Percentiles rank a stretch among this genome's conserved stretches.
Evolutionary conservation across 108 stramenopile genomes (phyloP).

Genomic region (Skeletonema marinoi): DNA sequence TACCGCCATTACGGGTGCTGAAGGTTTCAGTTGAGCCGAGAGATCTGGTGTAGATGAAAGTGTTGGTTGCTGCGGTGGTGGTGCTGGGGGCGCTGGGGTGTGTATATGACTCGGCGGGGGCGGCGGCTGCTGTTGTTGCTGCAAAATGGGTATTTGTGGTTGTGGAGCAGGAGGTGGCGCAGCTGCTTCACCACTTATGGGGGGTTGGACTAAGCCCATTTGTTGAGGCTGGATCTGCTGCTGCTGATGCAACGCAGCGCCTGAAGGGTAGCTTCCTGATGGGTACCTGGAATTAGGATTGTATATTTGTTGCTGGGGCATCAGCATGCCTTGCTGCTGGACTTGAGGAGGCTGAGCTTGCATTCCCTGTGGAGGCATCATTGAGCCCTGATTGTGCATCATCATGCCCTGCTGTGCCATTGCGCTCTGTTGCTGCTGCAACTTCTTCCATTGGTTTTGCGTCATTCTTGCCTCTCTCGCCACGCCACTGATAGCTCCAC

Average conservation of each 20-base stretch:
- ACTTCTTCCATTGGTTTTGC: slow-evolving; percentile 61
- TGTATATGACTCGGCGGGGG: neutral
- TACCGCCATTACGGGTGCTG: neutral
- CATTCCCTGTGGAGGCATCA: slow-evolving; percentile 25
- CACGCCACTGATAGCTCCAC: slow-evolving; percentile 85
- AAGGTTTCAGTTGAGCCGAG: neutral
- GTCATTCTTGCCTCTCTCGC: slow-evolving; percentile 74
- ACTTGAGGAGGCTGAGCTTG: slow-evolving; percentile 6
- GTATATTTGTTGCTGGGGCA: slow-evolving; percentile 35
- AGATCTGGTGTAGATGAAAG: neutral
- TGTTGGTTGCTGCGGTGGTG: neutral
- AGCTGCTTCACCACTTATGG: neutral
- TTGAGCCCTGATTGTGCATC: slow-evolving; percentile 23
- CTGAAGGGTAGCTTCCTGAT: slow-evolving; percentile 17
- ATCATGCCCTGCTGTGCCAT: slow-evolving; percentile 26
- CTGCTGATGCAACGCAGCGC: slow-evolving; percentile 31
- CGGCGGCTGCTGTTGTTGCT: neutral
- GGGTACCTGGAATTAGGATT: slow-evolving; percentile 19
- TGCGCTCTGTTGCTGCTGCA: slow-evolving; percentile 34
- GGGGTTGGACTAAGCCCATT: neutral
- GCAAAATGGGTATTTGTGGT: neutral
- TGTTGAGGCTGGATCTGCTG: slow-evolving; percentile 13
- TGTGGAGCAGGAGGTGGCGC: neutral
- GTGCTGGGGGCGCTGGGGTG: neutral
- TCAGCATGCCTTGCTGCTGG: slow-evolving; percentile 13